Percentiles rank a stretch among this genome's conserved stretches.
These are phyloP conservation scores for Trametes villosa DNA, from an alignment of 768 basidiomycete genomes.

Conservation along the genomic window DNA sequence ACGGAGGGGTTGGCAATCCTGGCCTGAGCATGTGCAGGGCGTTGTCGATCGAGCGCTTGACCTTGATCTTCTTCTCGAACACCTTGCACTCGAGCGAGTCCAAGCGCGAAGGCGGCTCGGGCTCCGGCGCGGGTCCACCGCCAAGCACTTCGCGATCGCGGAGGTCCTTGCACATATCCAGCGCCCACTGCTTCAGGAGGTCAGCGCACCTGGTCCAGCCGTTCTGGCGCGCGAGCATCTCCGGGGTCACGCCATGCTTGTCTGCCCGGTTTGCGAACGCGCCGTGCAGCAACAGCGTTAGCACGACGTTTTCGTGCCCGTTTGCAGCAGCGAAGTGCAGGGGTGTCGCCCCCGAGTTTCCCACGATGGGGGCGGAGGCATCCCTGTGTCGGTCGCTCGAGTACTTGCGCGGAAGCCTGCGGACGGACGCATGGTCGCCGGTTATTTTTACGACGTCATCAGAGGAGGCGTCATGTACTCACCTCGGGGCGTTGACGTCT, in stretches of 20 bases:
- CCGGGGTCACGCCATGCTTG: slow-evolving; percentile 91
- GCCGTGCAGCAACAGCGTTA: slow-evolving; percentile 81
- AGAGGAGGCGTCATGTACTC: slow-evolving; percentile 30
- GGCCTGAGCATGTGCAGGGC: slow-evolving; percentile 53
- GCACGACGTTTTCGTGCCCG: slow-evolving; percentile 80
- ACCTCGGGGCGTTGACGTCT: slow-evolving; percentile 98
- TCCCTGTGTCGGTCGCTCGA: slow-evolving; percentile 71
- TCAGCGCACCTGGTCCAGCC: slow-evolving; percentile 82
- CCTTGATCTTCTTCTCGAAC: slow-evolving; percentile 51
- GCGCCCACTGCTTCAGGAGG: slow-evolving; percentile 67
- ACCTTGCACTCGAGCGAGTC: slow-evolving; percentile 23
- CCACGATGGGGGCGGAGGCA: slow-evolving; percentile 70
- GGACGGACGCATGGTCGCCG: slow-evolving; percentile 1
- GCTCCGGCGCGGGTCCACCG: slow-evolving; percentile 3
- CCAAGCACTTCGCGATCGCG: slow-evolving; percentile 50
- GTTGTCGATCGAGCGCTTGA: slow-evolving; percentile 82
- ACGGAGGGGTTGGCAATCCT: slow-evolving; percentile 35
- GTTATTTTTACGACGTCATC: slow-evolving; percentile 6
- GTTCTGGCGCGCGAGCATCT: slow-evolving; percentile 78
- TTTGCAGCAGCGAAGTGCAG: slow-evolving; percentile 98
- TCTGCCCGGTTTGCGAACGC: slow-evolving; percentile 82
- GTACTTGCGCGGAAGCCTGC: slow-evolving; percentile 74
- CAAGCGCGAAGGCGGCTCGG: slow-evolving; percentile 12
- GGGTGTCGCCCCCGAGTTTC: slow-evolving; percentile 88
- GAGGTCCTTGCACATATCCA: slow-evolving; percentile 65